Conservation (phyloP, 2,329 filamentous ascomycete genomes). For the Immersiporthe knoxdaviesiana region DNA sequence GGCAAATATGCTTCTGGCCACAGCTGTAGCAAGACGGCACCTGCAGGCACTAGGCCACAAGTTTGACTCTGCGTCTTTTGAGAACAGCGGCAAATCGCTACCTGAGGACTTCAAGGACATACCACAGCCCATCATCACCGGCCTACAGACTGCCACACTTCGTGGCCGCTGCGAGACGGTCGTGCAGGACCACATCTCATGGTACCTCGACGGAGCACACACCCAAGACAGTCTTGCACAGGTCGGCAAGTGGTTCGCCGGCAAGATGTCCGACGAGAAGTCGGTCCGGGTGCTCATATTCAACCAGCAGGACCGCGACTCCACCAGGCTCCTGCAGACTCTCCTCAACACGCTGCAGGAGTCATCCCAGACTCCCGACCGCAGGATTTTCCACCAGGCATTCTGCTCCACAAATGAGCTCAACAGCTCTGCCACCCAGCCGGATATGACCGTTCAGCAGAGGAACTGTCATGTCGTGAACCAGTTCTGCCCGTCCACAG, state of each 20-base stretch:
- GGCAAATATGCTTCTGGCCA: constrained; percentile 54
- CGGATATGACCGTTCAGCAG: constrained; percentile 24
- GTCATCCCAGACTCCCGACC: constrained; percentile 41
- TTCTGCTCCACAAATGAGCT: constrained; percentile 28
- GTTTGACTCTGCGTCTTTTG: constrained; percentile 53
- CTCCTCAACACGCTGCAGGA: constrained; percentile 61
- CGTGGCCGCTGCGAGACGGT: constrained; percentile 76
- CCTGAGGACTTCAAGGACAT: constrained; percentile 35
- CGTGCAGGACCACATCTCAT: constrained; percentile 57
- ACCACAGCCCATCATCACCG: constrained; percentile 62
- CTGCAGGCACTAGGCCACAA: constrained; percentile 41
- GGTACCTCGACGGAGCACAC: constrained; percentile 88
- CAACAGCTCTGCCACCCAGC: constrained; percentile 17
- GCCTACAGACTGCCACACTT: constrained; percentile 68
- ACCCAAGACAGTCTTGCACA: constrained; percentile 81
- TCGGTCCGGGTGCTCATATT: constrained; percentile 68
- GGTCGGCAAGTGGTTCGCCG: constrained; percentile 76
- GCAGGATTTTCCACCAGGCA: constrained; percentile 28
- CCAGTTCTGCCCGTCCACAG: constrained; percentile 25
- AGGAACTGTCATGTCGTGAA: constrained; percentile 26
- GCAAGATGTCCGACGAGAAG: constrained; percentile 44
- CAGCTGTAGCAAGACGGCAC: constrained; percentile 55
- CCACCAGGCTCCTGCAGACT: constrained; percentile 63
- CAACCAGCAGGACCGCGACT: constrained; percentile 89
- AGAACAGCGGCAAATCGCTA: constrained; percentile 33